These are phyloP conservation scores for Termitomyces sp. DNA, from an alignment of 768 basidiomycete species.

Conservation along the genomic window DNA sequence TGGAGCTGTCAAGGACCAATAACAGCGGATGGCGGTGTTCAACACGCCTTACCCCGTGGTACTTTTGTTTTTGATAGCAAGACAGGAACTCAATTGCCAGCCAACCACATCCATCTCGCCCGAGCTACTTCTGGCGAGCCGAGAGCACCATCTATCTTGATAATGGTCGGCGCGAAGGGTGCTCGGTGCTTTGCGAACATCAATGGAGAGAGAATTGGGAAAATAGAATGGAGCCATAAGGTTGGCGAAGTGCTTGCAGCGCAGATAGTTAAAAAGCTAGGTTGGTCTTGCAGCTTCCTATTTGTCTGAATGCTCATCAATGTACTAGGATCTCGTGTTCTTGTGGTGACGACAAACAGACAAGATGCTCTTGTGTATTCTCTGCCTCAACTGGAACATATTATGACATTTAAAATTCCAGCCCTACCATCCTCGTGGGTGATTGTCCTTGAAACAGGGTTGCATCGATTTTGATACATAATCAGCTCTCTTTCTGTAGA, in stretches of 20 bases:
- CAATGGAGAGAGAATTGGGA: conserved; percentile 63
- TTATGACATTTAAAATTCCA: conserved; percentile 44
- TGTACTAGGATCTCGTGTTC: conserved; percentile 42
- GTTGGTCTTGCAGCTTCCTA: conserved; percentile 32
- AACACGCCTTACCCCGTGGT: conserved; percentile 43
- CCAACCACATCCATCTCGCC: conserved; percentile 42
- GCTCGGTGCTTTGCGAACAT: conserved; percentile 55
- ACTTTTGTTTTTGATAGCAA: conserved; percentile 55
- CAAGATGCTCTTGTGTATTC: conserved; percentile 55
- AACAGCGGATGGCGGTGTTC: conserved; percentile 34
- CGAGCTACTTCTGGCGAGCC: conserved; percentile 27
- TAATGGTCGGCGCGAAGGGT: conserved; percentile 57
- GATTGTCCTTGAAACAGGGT: no score
- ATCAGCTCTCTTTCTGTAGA: conserved; percentile 18
- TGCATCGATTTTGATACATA: neutral
- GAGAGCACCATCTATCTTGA: conserved; percentile 30
- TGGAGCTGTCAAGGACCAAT: conserved; percentile 36
- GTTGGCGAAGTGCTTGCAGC: conserved; percentile 45
- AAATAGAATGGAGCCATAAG: conserved; percentile 60
- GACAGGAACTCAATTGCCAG: conserved; percentile 42
- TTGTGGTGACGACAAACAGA: conserved; percentile 54
- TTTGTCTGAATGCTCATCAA: neutral
- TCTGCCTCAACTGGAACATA: conserved; percentile 56
- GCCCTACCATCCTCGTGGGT: conserved; percentile 31
- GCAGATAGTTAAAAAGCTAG: conserved; percentile 59